A percentile compares a stretch with the other conserved stretches of the same genome.
Conservation (phyloP, 2,329 filamentous ascomycete species). For the Colletotrichum aenigma region DNA sequence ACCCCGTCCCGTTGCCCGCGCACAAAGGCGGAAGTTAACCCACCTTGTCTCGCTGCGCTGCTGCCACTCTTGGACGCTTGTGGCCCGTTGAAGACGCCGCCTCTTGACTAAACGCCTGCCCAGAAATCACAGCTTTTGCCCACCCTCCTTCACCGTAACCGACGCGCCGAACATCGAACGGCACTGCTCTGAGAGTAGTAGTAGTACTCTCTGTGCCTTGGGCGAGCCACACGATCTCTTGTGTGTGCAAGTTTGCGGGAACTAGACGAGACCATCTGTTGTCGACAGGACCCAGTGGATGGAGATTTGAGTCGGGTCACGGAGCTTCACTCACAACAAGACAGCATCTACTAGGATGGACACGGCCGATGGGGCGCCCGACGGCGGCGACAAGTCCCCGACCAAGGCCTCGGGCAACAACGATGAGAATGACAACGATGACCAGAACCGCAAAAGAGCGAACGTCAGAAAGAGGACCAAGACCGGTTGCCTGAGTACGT, state of each 20-base stretch:
- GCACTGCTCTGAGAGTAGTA: not conserved
- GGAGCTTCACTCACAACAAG: conserved; percentile 2
- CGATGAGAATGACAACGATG: conserved; percentile 41
- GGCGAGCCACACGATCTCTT: not conserved
- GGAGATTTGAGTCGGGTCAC: not conserved
- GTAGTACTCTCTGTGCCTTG: not conserved
- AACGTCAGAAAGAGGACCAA: conserved; percentile 77
- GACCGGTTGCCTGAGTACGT: conserved; percentile 87
- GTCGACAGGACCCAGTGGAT: conserved; percentile 8
- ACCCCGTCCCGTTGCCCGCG: not conserved
- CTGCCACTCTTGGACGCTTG: not conserved
- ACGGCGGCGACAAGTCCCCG: conserved; percentile 30
- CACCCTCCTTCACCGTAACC: not conserved
- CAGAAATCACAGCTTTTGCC: not conserved
- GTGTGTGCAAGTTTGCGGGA: not conserved
- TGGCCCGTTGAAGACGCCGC: not conserved
- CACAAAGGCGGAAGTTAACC: conserved; percentile 2
- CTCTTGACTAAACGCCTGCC: not conserved
- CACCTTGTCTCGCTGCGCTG: conserved; percentile 7
- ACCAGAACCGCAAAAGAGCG: conserved; percentile 49
- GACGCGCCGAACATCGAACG: not conserved
- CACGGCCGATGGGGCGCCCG: conserved; percentile 25
- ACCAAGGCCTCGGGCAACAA: conserved; percentile 35
- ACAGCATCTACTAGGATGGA: conserved; percentile 30
- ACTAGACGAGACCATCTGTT: not conserved